Percentiles rank a stretch among this genome's conserved stretches.
These are phyloP conservation scores for Penicillium coprophilum DNA, from an alignment of 495 filamentous ascomycete genomes.

Conservation along the genomic window DNA sequence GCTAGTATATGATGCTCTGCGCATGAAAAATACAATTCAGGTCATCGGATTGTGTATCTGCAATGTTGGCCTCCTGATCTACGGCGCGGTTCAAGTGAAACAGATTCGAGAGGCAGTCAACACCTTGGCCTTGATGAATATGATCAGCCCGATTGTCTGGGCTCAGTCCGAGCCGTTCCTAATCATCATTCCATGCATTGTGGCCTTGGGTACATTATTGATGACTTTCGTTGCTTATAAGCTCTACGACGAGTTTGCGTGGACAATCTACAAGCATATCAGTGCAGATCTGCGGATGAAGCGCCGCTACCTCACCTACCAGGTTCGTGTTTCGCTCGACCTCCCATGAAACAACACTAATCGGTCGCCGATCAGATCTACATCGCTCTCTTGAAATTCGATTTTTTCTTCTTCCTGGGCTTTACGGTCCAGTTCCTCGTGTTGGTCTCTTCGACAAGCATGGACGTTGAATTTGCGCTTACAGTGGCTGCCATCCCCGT, in stretches of 20 bases:
- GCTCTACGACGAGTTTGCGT: conserved; percentile 96
- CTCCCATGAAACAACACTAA: conserved; percentile 25
- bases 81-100: conserved; percentile 86
- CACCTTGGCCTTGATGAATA: conserved; percentile 35
- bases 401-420: conserved; percentile 99
- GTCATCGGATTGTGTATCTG: conserved; percentile 92
- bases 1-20: conserved; percentile 87
- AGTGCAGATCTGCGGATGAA: conserved; percentile 96
- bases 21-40: conserved; percentile 97
- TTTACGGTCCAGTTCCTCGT: conserved; percentile 98
- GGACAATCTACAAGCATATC: conserved; percentile 99
- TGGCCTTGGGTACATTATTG: conserved; percentile 69
- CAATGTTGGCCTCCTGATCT: conserved; percentile 86
- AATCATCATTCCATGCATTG: conserved; percentile 81
- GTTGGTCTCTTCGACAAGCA: conserved; percentile 69
- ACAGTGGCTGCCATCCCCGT: conserved; percentile 87
- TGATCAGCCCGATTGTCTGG: conserved; percentile 60
- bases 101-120: conserved; percentile 75
- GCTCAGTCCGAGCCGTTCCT: conserved; percentile 66
- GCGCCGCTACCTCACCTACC: conserved; percentile 91
- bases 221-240: conserved; percentile 84
- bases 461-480: conserved; percentile 74
- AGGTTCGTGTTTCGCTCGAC: conserved; percentile 56
- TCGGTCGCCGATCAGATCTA: conserved; percentile 67
- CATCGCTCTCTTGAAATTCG: conserved; percentile 95